phyloP scores from a whole-genome alignment of 805 yeast genomes.

The Kockiozyma suomiensis region DNA sequence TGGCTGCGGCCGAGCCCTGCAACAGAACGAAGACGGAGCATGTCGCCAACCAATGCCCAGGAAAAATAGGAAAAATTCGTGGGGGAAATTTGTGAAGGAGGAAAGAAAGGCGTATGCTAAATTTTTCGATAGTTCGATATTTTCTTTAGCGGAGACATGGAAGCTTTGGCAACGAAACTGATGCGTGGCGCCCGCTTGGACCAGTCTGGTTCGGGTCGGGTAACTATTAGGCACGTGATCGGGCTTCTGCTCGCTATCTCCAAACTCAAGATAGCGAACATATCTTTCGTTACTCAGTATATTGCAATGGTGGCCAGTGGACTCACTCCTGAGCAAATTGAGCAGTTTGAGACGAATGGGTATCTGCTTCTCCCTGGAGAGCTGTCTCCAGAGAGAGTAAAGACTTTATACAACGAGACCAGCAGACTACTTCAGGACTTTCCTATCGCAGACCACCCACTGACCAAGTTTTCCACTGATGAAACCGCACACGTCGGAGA shows the following conservation, averaged over 20 bases:
- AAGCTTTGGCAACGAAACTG: constrained; percentile 4
- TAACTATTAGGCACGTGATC: background rate
- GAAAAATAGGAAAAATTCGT: background rate
- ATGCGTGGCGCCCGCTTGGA: constrained; percentile 14
- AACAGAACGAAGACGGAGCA: background rate
- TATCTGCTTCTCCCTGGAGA: constrained; percentile 63
- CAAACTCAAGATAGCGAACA: too few species aligned
- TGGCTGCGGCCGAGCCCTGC: background rate
- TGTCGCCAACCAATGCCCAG: background rate
- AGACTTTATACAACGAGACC: constrained; percentile 49
- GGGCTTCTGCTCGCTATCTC: too few species aligned
- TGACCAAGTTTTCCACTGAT: constrained; percentile 67
- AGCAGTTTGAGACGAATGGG: constrained; percentile 56
- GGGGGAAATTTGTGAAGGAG: background rate
- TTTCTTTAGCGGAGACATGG: background rate
- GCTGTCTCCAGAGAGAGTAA: constrained; percentile 49
- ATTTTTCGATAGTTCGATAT: too few species aligned
- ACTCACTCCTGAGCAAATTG: constrained; percentile 55
- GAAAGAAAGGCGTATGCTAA: too few species aligned
- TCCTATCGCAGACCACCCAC: constrained; percentile 61
- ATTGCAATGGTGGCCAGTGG: constrained; percentile 30
- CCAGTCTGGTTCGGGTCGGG: background rate
- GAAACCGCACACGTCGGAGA: constrained; percentile 67
- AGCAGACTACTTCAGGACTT: constrained; percentile 51
- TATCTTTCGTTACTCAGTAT: too few species aligned